Evolutionary conservation across 1,139 yeast species (phyloP), one percentile per base, ranked within the genome.

Genomic region (Diutina catenulata): DNA sequence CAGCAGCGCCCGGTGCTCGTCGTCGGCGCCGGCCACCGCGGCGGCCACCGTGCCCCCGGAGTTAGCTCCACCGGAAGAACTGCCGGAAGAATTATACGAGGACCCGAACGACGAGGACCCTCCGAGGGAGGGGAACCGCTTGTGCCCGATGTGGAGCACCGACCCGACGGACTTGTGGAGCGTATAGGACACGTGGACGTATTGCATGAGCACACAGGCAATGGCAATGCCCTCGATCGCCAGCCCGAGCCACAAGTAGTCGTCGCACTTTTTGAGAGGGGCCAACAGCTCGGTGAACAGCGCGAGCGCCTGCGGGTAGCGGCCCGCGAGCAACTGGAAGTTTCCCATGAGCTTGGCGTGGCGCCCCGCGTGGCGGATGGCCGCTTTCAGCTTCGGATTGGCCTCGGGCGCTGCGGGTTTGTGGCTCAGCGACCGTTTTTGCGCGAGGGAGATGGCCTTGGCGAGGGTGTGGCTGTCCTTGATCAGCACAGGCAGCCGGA

Each of bases 191-290:
- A 70, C 63, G 23, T 75, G 76, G 14, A 80, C 55, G 47, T 68
- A 76, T 11, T 79, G 68, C 33, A 84, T 60, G 39, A 87, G 56
- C 7, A 81, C 57, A 31, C 81, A 56, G 45, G 84, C 71, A 1
- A 83, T 74, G 0, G 81, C 81, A 9, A 87, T 60, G 0, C 93
- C 87, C 49, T 87, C 96, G 16, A 88, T 53, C 0, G 95, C 77
- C 33, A 91, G 80, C 0, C 80, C 97, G 21, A 84, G 65, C 98
- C 98, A 91, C 16, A 91, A 60, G 49, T 73, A 72, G 54, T 91
- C 98, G 38, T 77, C 78, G 2, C 79, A 65, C 25, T 74, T 66
- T 43, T 74, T 74, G 40, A 87, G 58, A 27, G 70, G 61, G 2
- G 64, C 50, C 2, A 82, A 68, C 0, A 96, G 78, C 31, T 87